Percentiles rank a stretch among this genome's conserved stretches.
Evolutionary conservation across 148 eudicot species (phyloP).

Genomic region (Dysphania ambrosioides): DNA sequence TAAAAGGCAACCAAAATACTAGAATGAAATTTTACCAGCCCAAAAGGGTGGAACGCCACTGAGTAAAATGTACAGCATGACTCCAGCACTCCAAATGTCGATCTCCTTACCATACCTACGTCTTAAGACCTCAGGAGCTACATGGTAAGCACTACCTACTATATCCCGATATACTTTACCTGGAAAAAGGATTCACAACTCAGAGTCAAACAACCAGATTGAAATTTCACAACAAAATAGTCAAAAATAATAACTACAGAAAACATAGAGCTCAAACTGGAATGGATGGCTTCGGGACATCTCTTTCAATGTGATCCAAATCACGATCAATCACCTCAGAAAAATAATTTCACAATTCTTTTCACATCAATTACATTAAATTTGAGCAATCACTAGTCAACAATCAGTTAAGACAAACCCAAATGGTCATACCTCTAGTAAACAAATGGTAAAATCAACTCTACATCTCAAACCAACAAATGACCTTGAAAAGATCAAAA

Average conservation of each 20-base stretch:
- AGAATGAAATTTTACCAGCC: slow-evolving; percentile 57
- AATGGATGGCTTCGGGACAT: background rate
- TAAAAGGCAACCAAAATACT: background rate
- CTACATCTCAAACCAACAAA: slow-evolving; percentile 7
- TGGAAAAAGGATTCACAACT: slow-evolving; percentile 24
- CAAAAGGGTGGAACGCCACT: slow-evolving; percentile 97
- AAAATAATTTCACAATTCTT: too few relatives aligned
- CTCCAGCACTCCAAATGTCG: slow-evolving; percentile 97
- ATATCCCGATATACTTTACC: slow-evolving; percentile 85
- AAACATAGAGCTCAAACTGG: background rate
- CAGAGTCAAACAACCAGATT: slow-evolving; percentile 12
- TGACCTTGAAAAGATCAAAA: background rate
- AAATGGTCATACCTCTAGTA: background rate
- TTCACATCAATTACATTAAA: too few relatives aligned
- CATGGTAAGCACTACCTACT: slow-evolving; percentile 92
- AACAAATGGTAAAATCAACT: slow-evolving; percentile 1
- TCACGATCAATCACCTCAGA: slow-evolving; percentile 3
- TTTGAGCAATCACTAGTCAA: slow-evolving; percentile 12
- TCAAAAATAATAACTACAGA: background rate
- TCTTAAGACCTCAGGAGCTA: slow-evolving; percentile 86
- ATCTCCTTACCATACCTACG: slow-evolving; percentile 83
- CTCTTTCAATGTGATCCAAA: background rate
- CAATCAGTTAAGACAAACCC: background rate
- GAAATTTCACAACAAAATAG: background rate
- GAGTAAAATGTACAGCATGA: slow-evolving; percentile 82